Evolutionary conservation across 495 filamentous ascomycete genomes (phyloP).

Genomic region (Neurospora terricola): DNA sequence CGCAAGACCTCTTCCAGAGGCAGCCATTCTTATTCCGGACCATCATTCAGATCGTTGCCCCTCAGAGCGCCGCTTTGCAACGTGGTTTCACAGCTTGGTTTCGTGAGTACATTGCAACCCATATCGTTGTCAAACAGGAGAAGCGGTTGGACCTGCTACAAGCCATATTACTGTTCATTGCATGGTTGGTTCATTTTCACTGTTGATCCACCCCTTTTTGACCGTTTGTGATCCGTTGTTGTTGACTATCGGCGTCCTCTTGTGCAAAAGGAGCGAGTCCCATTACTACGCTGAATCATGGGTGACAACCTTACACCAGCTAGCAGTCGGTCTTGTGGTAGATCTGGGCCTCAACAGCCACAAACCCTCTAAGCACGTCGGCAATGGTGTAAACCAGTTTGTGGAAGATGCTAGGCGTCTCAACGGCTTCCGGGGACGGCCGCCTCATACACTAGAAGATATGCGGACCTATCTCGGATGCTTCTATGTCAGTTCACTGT

Average conservation of each 20-base stretch:
- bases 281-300: slow-evolving; percentile 13
- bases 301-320: slow-evolving; percentile 12
- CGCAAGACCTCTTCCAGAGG: slow-evolving; percentile 6
- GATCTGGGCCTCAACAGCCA: slow-evolving; percentile 12
- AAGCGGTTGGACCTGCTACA: slow-evolving; percentile 19
- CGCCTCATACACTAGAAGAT: slow-evolving; percentile 10
- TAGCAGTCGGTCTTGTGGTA: slow-evolving; percentile 10
- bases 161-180: slow-evolving; percentile 14
- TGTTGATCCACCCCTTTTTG: background rate
- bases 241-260: background rate
- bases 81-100: slow-evolving; percentile 6
- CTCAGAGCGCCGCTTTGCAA: slow-evolving; percentile 12
- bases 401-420: slow-evolving; percentile 4
- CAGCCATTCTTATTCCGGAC: slow-evolving; percentile 17
- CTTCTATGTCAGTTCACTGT: slow-evolving; percentile 14
- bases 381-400: slow-evolving; percentile 1
- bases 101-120: slow-evolving; percentile 10
- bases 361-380: slow-evolving; percentile 2
- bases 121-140: slow-evolving; percentile 14
- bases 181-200: slow-evolving; percentile 10
- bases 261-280: slow-evolving; percentile 7
- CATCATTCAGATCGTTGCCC: slow-evolving; percentile 11
- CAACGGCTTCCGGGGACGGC: background rate
- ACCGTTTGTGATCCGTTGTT: background rate
- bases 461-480: slow-evolving; percentile 15